Conservation (phyloP, 2,329 filamentous ascomycete genomes). For the Canariomyces notabilis region DNA sequence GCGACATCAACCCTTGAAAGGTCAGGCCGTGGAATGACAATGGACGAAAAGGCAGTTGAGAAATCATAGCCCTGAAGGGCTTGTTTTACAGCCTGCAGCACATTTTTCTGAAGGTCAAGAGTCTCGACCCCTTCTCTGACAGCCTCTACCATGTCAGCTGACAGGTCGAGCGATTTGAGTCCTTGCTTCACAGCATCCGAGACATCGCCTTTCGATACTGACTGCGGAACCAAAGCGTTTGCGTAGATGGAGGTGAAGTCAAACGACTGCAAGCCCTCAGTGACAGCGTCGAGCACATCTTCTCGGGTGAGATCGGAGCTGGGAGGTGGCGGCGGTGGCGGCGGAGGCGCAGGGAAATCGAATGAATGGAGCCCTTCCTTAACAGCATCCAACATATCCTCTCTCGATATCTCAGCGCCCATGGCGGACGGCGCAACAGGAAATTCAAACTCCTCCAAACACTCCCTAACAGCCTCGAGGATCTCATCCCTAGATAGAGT, state of each 20-base stretch:
- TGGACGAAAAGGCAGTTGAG: constrained; percentile 6
- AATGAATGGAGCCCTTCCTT: constrained; percentile 53
- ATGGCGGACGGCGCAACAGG: constrained; percentile 55
- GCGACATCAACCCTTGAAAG: constrained; percentile 21
- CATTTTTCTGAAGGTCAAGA: constrained; percentile 20
- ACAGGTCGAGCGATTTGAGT: constrained; percentile 32
- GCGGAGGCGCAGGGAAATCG: constrained; percentile 35
- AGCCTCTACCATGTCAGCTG: constrained; percentile 22
- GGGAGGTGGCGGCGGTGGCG: constrained; percentile 11
- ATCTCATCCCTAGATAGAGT: constrained; percentile 76
- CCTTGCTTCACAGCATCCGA: constrained; percentile 22
- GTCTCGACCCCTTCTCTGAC: constrained; percentile 25
- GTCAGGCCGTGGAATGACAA: constrained; percentile 15
- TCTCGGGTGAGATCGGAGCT: constrained; percentile 16
- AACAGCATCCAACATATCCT: constrained; percentile 61
- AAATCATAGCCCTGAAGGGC: constrained; percentile 27
- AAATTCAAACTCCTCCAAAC: constrained; percentile 78
- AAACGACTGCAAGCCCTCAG: constrained; percentile 21
- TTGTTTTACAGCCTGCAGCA: constrained; percentile 20
- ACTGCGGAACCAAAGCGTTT: constrained; percentile 20
- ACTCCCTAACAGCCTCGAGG: constrained; percentile 76
- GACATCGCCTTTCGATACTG: constrained; percentile 22
- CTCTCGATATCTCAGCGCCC: constrained; percentile 50
- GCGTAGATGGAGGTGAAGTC: constrained; percentile 21
- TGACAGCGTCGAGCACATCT: constrained; percentile 25